These are phyloP conservation scores for Colletotrichum liriopes DNA, from an alignment of 2,329 filamentous ascomycete species.

Conservation along the genomic window DNA sequence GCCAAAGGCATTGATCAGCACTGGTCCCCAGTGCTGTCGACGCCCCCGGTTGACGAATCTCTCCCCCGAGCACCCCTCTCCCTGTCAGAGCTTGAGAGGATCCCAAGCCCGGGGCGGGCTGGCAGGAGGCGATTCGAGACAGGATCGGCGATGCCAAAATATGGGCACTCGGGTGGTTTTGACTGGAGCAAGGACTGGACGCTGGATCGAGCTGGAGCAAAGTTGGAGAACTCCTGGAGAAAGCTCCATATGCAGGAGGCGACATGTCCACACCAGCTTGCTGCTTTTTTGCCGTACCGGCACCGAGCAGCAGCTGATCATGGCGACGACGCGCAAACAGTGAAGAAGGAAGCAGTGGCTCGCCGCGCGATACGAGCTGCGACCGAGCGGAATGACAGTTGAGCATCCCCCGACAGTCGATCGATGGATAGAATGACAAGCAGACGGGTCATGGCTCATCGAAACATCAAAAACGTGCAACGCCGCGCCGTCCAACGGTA, in stretches of 20 bases:
- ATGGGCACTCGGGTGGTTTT: background rate
- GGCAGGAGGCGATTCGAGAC: background rate
- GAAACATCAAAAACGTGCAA: background rate
- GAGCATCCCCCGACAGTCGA: background rate
- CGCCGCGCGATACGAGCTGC: background rate
- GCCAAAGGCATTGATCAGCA: constrained; percentile 24
- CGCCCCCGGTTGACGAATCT: constrained; percentile 11
- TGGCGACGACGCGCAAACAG: constrained; percentile 8
- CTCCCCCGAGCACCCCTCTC: constrained; percentile 23
- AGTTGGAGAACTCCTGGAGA: constrained; percentile 19
- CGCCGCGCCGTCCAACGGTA: background rate
- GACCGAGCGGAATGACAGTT: background rate
- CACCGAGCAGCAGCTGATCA: background rate
- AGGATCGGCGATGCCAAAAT: constrained; percentile 33
- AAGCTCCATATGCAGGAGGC: background rate
- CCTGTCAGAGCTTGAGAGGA: constrained; percentile 25
- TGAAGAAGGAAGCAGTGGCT: background rate
- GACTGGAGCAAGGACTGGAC: constrained; percentile 2
- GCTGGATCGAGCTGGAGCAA: constrained; percentile 1
- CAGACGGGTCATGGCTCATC: background rate
- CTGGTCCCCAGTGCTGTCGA: constrained; percentile 20
- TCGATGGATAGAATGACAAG: background rate
- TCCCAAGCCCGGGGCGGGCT: constrained; percentile 8
- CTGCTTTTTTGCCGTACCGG: background rate
- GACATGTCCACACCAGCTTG: background rate